Evolutionary conservation across 2,329 filamentous ascomycete species (phyloP), one percentile per base, ranked within the genome.

Genomic region (Fusarium globosum): DNA sequence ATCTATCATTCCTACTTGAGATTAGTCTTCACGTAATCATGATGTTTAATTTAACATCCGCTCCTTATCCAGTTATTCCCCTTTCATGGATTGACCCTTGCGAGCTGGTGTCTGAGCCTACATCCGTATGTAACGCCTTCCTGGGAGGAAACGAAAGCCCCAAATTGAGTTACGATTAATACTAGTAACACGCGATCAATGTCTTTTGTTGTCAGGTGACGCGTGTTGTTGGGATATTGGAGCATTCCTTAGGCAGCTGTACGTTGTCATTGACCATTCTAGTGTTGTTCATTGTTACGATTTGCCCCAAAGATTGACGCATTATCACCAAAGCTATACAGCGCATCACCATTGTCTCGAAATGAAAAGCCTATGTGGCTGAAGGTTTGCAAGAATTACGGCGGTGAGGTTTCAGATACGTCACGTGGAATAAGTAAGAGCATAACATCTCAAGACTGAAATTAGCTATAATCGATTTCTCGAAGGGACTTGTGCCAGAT

Each of bases 31-130:
- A 39, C 51, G 21, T 67, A 59, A 49, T 48, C 64, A 55, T 52
- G 18, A 45, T 23, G 26, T 49, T 68, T 68, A 68, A 63, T 55
- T 63, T 63, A 35, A 68, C 57, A n/a, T 68, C 46, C 23, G 38
- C 59, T 61, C n/a, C 26, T 48, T 41, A 41, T 33, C 53, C 26
- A 14, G 28, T 39, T 48, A n/a, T 41, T 63, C 61, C 39, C 64
- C 65, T 68, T 41, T 55, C 42, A 55, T 43, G 48, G 41, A 56
- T 61, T 43, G 21, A 26, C 43, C 53, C 53, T 48, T 68, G 28
- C 30, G 7, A 28, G 13, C 11, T 10, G 36, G 48, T 63, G 42
- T 48, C 65, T 63, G 53, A 60, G 42, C 42, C 41, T n/a, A 16
- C 35, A 39, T 36, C 15, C 21, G 30, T 33, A 41, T 48, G 23